Conservation (phyloP, 306 rosid genomes). For the Pyrus pyrifolia region DNA sequence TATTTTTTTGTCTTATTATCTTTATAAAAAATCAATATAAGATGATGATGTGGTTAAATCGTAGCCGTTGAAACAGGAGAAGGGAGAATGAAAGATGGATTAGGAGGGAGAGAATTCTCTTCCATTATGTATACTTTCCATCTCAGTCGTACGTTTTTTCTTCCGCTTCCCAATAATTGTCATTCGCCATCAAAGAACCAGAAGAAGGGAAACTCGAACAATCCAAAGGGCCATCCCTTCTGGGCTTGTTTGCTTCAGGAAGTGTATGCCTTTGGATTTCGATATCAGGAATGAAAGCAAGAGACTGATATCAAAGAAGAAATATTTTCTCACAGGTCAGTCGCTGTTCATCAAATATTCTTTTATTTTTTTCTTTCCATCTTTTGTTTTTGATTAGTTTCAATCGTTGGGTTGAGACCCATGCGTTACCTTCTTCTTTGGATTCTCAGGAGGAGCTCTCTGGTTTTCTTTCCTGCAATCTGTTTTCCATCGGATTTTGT, state of each 20-base stretch:
- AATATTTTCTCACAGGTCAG: conserved; percentile 10
- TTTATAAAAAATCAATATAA: too few species aligned
- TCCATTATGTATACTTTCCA: neutral
- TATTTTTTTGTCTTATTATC: too few species aligned
- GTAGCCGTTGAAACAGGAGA: too few species aligned
- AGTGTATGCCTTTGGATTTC: conserved; percentile 1
- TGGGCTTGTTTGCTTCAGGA: neutral
- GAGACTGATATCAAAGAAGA: neutral
- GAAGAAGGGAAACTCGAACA: neutral
- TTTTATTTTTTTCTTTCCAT: neutral
- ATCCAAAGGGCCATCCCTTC: conserved; percentile 10
- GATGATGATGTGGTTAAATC: too few species aligned
- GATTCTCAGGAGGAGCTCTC: conserved; percentile 18
- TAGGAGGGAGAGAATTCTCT: too few species aligned
- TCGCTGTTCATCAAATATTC: neutral
- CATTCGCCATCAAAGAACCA: neutral
- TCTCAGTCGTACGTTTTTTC: neutral
- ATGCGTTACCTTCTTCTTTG: neutral
- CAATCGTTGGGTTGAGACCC: neutral
- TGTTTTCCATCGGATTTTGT: conserved; percentile 9
- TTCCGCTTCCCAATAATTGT: neutral
- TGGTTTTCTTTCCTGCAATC: conserved; percentile 27
- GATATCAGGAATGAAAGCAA: conserved; percentile 18
- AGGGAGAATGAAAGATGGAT: fast-evolving
- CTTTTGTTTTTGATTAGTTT: neutral